Evolutionary conservation across 352 stramenopile genomes (phyloP), one percentile per base, ranked within the genome.

Genomic region (Globisporangium alternatum): DNA sequence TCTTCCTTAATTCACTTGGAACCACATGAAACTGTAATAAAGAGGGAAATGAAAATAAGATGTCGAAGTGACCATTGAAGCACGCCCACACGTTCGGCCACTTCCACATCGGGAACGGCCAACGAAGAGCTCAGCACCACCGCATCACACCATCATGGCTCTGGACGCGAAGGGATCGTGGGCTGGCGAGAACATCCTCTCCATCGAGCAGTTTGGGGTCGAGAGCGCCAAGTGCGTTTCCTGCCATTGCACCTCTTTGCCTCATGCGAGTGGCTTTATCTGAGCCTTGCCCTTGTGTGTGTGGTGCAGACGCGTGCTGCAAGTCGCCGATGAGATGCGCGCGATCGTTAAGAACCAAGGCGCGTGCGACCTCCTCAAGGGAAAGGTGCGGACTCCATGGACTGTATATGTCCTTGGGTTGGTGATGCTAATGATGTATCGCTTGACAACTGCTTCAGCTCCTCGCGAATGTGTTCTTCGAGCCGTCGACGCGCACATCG

Each of bases 391-490:
- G 1, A 30, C 31, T 31, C 1, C 3, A 9, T 33, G 9, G 13
- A 12, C 15, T 43, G 41, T 3, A 12, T 43, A 13, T 37, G 25
- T 19, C n/a, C 1, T 47, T 21, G 30, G 12, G 55, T 15, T 39
- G 1, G 7, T 48, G 15, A 25, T 30, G 15, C 41, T 62, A 15
- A 53, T 17, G 17, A 1, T 22, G 5, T 33, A 9, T 33, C 49
- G 28, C 49, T 22, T 41, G 1, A 19, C 19, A 7, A 21, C 30
- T 21, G 5, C 7, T 61, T 60, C 71, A 94, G 77, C 76, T 99
- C 39, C 76, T 99, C 51, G 96, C 91, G 13, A 98, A 94, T 33
- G 89, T 99, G 39, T 99, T 99, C 75, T 99, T 98, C 75, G 98
- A 99, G 83, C 96, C 97, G 25, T 99, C 93, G 47, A 99, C 98